Conservation (phyloP, 305 asterid genomes). For the Plantago rigida region DNA sequence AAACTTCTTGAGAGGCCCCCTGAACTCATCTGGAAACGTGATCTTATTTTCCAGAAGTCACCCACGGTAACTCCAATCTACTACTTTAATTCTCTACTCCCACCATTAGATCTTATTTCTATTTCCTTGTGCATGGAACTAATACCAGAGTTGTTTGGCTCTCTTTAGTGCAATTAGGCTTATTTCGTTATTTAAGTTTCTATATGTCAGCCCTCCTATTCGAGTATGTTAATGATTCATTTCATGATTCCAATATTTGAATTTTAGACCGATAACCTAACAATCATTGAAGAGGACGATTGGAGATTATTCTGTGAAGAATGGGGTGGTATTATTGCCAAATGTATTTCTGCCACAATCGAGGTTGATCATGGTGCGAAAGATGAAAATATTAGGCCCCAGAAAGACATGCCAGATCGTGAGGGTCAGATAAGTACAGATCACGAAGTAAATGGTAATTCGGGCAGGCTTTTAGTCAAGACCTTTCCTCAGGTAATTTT, state of each 20-base stretch:
- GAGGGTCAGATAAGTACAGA: constrained; percentile 36
- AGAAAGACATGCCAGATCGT: constrained; percentile 36
- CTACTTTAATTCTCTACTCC: constrained; percentile 10
- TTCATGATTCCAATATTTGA: constrained; percentile 20
- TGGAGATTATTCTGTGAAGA: constrained; percentile 79
- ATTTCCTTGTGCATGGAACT: constrained; percentile 7
- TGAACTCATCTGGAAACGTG: constrained; percentile 70
- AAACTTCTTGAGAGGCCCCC: constrained; percentile 89
- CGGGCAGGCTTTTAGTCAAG: constrained; percentile 39
- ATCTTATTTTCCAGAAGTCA: constrained; percentile 57
- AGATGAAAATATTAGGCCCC: constrained; percentile 34
- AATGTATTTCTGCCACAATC: constrained; percentile 54
- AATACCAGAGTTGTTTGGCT: constrained; percentile 17
- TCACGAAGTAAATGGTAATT: constrained; percentile 35
- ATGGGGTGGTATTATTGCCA: constrained; percentile 60
- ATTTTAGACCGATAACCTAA: constrained; percentile 56
- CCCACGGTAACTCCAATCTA: constrained; percentile 53
- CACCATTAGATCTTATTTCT: background rate
- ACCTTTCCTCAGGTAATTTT: constrained; percentile 61
- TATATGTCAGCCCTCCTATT: constrained; percentile 13
- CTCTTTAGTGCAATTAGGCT: constrained; percentile 18
- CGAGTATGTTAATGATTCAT: constrained; percentile 25
- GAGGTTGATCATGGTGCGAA: constrained; percentile 38
- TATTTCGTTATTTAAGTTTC: constrained; percentile 6
- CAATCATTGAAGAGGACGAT: constrained; percentile 59